A percentile compares a stretch with the other conserved stretches of the same genome.
Conservation (phyloP, 768 basidiomycete species). For the Termitomyces sp. region DNA sequence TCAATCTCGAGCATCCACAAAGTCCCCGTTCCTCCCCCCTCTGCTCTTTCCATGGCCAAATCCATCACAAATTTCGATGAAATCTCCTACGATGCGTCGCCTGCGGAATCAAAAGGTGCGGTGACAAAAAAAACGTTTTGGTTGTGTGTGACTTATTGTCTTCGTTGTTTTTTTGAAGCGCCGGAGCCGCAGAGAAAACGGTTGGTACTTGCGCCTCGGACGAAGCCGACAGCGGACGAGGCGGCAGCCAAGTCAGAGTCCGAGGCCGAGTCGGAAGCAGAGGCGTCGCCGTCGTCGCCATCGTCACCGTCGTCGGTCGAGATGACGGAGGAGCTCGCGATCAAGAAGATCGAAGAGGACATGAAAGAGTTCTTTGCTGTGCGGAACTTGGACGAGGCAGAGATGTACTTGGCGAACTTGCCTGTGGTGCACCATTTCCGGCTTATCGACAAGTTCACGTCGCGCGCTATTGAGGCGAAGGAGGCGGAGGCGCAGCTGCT, state of each 20-base stretch:
- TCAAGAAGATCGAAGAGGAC: conserved; percentile 77
- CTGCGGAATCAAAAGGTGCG: too few species aligned
- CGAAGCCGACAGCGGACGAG: background rate
- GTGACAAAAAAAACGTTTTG: too few species aligned
- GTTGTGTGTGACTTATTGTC: conserved; percentile 13
- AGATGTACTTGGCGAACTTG: conserved; percentile 76
- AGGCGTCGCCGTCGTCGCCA: conserved; percentile 15
- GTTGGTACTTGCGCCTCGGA: background rate
- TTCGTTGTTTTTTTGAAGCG: conserved; percentile 13
- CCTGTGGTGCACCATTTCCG: conserved; percentile 56
- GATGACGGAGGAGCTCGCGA: conserved; percentile 65
- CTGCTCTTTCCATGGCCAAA: conserved; percentile 75
- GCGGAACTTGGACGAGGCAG: conserved; percentile 83
- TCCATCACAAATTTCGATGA: conserved; percentile 78
- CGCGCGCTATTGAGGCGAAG: conserved; percentile 75
- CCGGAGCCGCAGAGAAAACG: background rate
- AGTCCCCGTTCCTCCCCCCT: conserved; percentile 45
- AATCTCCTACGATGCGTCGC: conserved; percentile 64
- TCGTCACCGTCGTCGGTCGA: conserved; percentile 19
- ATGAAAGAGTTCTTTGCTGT: conserved; percentile 86
- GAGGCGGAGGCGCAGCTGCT: conserved; percentile 76
- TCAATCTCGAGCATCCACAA: background rate
- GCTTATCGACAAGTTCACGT: conserved; percentile 74
- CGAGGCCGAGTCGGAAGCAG: conserved; percentile 40
- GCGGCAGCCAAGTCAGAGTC: conserved; percentile 17